Percentiles rank a stretch among this genome's conserved stretches.
Conservation (phyloP, 306 rosid species). For the Acacia acuminata region DNA sequence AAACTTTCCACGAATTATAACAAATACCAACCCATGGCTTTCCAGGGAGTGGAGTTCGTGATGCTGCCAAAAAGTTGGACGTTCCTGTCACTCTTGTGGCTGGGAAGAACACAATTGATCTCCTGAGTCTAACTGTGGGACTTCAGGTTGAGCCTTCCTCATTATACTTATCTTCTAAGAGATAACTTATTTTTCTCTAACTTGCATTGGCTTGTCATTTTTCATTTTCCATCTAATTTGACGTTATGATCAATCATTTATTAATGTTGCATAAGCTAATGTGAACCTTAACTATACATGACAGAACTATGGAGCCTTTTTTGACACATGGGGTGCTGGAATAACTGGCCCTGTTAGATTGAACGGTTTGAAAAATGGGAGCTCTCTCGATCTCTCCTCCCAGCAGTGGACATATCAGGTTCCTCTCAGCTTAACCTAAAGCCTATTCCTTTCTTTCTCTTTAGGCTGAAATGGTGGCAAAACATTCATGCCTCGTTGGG, state of each 20-base stretch:
- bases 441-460: conserved; percentile 17
- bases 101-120: conserved; percentile 83
- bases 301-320: conserved; percentile 86
- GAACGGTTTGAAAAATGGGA: conserved; percentile 58
- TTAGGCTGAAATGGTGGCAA: background rate
- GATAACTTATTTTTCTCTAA: background rate
- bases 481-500: background rate
- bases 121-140: conserved; percentile 92
- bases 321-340: conserved; percentile 74
- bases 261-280: conserved; percentile 19
- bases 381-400: conserved; percentile 72
- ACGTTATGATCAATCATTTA: conserved; percentile 13
- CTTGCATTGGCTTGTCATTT: too few species aligned
- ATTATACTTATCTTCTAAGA: background rate
- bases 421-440: conserved; percentile 31
- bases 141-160: conserved; percentile 66
- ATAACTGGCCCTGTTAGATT: conserved; percentile 88
- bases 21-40: conserved; percentile 7
- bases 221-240: too few species aligned
- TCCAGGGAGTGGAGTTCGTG: conserved; percentile 62
- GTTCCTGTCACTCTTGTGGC: conserved; percentile 57
- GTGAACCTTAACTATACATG: conserved; percentile 9
- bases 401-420: conserved; percentile 90
- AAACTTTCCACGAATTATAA: background rate
- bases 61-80: conserved; percentile 46